phyloP scores from a whole-genome alignment of 2,329 filamentous ascomycete genomes.

The Balansia obtecta region DNA sequence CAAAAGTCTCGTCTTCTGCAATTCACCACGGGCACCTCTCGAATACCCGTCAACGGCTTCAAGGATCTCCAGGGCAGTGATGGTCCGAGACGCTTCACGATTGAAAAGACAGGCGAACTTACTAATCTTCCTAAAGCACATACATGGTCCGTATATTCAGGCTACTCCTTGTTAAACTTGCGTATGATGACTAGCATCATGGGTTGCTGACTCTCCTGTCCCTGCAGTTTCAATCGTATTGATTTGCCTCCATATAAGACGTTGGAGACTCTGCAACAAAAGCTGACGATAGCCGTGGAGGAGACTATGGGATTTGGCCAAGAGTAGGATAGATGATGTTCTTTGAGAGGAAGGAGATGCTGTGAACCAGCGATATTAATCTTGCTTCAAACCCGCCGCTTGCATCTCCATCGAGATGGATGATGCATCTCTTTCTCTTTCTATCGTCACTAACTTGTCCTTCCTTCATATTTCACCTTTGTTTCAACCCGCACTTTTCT shows the following conservation, averaged over 20 bases:
- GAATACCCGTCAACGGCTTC: slow-evolving; percentile 98
- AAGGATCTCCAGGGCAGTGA: slow-evolving; percentile 97
- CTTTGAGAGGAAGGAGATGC: not conserved
- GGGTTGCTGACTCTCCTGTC: slow-evolving; percentile 11
- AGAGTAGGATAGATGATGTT: slow-evolving; percentile 47
- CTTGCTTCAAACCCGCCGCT: not conserved
- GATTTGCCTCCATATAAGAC: slow-evolving; percentile 90
- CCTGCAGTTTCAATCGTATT: slow-evolving; percentile 79
- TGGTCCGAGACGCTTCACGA: slow-evolving; percentile 88
- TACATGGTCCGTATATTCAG: slow-evolving; percentile 64
- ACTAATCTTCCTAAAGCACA: slow-evolving; percentile 90
- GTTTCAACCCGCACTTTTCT: not conserved
- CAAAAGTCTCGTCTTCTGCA: slow-evolving; percentile 94
- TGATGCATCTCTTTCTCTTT: not conserved
- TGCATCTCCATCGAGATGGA: not conserved
- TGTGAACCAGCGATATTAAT: slow-evolving; percentile 3
- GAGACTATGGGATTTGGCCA: slow-evolving; percentile 98
- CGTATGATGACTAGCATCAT: not conserved
- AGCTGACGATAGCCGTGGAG: slow-evolving; percentile 93
- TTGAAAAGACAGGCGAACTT: slow-evolving; percentile 91
- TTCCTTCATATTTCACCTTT: not conserved
- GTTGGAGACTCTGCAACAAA: slow-evolving; percentile 71
- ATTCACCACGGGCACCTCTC: slow-evolving; percentile 93
- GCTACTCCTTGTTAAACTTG: not conserved
- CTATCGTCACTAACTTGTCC: not conserved